These are phyloP conservation scores for Jatropha curcas DNA, from an alignment of 345 rosid species.

Conservation along the genomic window DNA sequence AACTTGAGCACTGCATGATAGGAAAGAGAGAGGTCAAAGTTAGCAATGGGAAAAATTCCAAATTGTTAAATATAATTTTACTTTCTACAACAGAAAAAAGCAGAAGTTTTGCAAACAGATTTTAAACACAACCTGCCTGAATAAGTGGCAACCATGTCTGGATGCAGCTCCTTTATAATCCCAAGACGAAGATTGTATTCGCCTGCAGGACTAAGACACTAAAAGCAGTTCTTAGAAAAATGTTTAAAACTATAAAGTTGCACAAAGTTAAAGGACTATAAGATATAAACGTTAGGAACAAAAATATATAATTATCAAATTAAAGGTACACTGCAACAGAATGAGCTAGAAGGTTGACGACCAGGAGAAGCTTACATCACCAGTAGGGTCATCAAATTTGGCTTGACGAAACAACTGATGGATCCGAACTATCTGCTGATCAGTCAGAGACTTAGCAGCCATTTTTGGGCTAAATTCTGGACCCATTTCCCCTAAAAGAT, in stretches of 20 bases:
- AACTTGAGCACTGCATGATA: conserved; percentile 83
- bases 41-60: not conserved
- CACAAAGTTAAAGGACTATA: not conserved
- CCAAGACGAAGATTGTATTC: conserved; percentile 99
- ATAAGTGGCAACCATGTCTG: conserved; percentile 95
- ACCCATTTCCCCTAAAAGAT: conserved; percentile 86
- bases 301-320: not conserved
- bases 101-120: conserved; percentile 18
- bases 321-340: not conserved
- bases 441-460: conserved; percentile 73
- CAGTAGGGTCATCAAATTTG: conserved; percentile 93
- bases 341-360: conserved; percentile 1
- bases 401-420: conserved; percentile 99
- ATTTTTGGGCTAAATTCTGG: conserved; percentile 81
- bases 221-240: conserved; percentile 24
- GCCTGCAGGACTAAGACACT: conserved; percentile 99
- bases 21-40: conserved; percentile 16
- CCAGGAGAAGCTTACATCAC: conserved; percentile 67
- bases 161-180: conserved; percentile 96
- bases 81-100: not conserved
- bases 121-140: conserved; percentile 81
- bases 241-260: not conserved
- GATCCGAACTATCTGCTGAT: conserved; percentile 94
- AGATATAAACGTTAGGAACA: not conserved
- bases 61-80: conserved; percentile 8